These are phyloP conservation scores for Populus tremula DNA, from an alignment of 345 rosid genomes.

Conservation along the genomic window DNA sequence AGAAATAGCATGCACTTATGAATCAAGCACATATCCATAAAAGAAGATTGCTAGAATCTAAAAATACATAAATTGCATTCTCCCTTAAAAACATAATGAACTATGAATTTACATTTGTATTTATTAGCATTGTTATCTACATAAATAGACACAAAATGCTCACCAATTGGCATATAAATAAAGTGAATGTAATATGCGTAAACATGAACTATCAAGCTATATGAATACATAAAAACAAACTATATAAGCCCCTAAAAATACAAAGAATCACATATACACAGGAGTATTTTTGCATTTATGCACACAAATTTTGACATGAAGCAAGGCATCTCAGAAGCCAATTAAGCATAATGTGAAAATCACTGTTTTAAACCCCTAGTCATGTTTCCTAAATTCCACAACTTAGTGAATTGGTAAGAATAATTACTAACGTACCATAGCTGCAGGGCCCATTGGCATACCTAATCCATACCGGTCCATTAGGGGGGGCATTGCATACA, in stretches of 20 bases:
- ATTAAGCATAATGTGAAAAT: background rate
- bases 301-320: background rate
- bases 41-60: background rate
- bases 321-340: background rate
- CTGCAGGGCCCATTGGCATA: slow-evolving; percentile 76
- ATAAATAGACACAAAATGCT: background rate
- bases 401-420: background rate
- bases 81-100: background rate
- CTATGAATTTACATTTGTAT: background rate
- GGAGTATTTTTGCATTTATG: background rate
- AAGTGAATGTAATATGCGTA: background rate
- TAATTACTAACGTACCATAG: slow-evolving; percentile 57
- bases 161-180: background rate
- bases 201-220: background rate
- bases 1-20: background rate
- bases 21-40: background rate
- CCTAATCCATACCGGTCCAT: slow-evolving; percentile 89
- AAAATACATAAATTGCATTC: background rate
- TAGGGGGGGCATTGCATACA: slow-evolving; percentile 84
- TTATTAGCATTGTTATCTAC: background rate
- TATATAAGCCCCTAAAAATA: background rate
- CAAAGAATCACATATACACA: background rate
- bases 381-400: background rate
- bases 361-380: background rate
- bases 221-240: background rate